These are phyloP conservation scores for Yamadazyma dendronema DNA, from an alignment of 1,139 yeast genomes.

Conservation along the genomic window DNA sequence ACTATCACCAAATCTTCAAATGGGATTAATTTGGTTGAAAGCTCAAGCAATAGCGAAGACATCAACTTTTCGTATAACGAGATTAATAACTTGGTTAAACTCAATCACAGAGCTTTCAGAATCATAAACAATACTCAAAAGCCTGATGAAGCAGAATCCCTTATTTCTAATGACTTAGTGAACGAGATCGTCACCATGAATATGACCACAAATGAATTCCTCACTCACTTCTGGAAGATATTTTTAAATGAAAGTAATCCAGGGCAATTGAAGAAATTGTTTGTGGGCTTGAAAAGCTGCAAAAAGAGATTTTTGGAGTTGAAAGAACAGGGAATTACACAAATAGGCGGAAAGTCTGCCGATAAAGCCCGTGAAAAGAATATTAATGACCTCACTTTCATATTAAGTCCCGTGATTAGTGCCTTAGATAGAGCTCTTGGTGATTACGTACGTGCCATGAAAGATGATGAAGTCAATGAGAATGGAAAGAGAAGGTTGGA, in stretches of 20 bases:
- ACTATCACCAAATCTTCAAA: conserved; percentile 16
- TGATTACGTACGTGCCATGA: conserved; percentile 32
- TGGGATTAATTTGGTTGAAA: conserved; percentile 35
- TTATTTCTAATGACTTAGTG: conserved; percentile 25
- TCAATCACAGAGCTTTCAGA: conserved; percentile 44
- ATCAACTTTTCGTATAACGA: conserved; percentile 51
- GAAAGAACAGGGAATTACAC: conserved; percentile 14
- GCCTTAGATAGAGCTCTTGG: conserved; percentile 32
- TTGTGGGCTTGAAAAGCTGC: conserved; percentile 35
- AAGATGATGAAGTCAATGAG: conserved; percentile 21
- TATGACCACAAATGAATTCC: conserved; percentile 41
- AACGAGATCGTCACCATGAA: conserved; percentile 41
- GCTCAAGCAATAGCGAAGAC: conserved; percentile 8
- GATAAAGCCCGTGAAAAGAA: conserved; percentile 36
- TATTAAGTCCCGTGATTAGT: conserved; percentile 26
- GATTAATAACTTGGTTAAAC: conserved; percentile 50
- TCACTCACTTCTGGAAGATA: conserved; percentile 46
- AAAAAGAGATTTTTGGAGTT: conserved; percentile 24
- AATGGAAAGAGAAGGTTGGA: conserved; percentile 28
- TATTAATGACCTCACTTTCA: conserved; percentile 30
- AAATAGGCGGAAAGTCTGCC: conserved; percentile 5
- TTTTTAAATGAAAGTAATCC: conserved; percentile 40
- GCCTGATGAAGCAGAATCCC: conserved; percentile 4
- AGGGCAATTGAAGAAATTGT: conserved; percentile 37
- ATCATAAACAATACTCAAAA: conserved; percentile 12